Conservation (phyloP, 805 yeast species). For the Pichia californica region DNA sequence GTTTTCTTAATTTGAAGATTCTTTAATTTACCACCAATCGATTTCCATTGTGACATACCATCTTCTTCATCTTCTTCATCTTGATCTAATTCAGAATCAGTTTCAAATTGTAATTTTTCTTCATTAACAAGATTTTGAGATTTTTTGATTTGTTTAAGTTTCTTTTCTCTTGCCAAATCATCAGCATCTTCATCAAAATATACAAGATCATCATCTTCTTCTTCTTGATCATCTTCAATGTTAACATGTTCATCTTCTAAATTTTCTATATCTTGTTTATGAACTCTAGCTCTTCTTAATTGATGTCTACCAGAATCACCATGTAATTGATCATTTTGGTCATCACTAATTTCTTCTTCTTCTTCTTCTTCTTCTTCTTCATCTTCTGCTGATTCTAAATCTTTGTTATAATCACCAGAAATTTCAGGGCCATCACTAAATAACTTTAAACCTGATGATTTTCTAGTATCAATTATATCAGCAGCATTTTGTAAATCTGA, state of each 20-base stretch:
- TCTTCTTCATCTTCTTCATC: constrained; percentile 31
- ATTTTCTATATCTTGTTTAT: constrained; percentile 46
- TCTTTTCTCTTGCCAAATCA: constrained; percentile 38
- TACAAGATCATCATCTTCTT: constrained; percentile 24
- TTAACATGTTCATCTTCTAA: constrained; percentile 40
- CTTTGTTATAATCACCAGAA: constrained; percentile 33
- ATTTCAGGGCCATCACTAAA: constrained; percentile 44
- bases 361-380: constrained; percentile 31
- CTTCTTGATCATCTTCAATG: constrained; percentile 39
- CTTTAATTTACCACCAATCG: constrained; percentile 55
- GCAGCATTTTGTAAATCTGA: constrained; percentile 72
- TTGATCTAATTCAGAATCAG: constrained; percentile 48
- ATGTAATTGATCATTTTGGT: constrained; percentile 22
- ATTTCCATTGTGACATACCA: constrained; percentile 34
- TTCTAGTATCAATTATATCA: constrained; percentile 43
- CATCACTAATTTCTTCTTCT: constrained; percentile 22
- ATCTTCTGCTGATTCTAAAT: constrained; percentile 35
- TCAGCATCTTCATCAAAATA: constrained; percentile 35
- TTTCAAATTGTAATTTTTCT: constrained; percentile 38
- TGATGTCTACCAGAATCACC: constrained; percentile 56
- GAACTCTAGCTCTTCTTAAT: constrained; percentile 55
- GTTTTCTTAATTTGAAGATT: constrained; percentile 44
- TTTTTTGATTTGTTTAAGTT: constrained; percentile 29
- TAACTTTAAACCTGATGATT: constrained; percentile 62
- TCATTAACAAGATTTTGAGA: background rate